Base-by-base conservation (phyloP, 1,139 yeast species). In the Nakaseomyces kungkrabaensis region DNA sequence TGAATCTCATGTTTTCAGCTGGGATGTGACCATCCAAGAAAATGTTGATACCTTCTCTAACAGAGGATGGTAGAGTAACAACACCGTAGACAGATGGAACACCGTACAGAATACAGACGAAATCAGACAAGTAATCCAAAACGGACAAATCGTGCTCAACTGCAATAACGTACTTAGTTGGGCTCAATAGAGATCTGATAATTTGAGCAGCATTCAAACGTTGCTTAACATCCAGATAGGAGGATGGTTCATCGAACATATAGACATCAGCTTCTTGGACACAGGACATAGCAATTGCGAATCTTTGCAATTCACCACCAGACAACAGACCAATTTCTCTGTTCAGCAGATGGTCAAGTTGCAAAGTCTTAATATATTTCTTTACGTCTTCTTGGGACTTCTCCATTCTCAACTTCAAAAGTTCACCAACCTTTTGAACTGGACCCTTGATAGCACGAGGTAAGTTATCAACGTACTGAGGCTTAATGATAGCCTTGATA, bases 211-310 rank as follows among this genome's bases (percentile, higher is more conserved):
- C 98, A 66, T 94, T 86, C 69, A 92, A 80, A 81, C 98, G 92
- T 73, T 92, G 98, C 73, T 92, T 92, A 58, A 92, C 97, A 78
- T 92, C 98, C 70, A 92, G 75, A 72, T 92, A 92, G 11, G 98
- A 92, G 29, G 97, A 90, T 48, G 98, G 98, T 74, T 92, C 98
- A 73, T 92, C 98, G 70, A 92, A 92, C 98, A 92, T 92, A 72
- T 92, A 92, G 46, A 92, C 97, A 62, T 89, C 87, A 51, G 97
- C 97, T 37, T 75, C 76, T 72, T 92, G 97, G 46, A 90, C 90
- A 75, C 96, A 88, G 22, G 97, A 86, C 88, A 92, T 83, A 62
- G 94, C 98, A 68, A 92, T 84, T 46, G 98, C 97, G 68, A 92
- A 92, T 75, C 98, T 84, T 75, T 92, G 98, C 68, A 92, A 78